These are phyloP conservation scores for Chrysanthemum seticuspe DNA, from an alignment of 129 eudicot species.

Conservation along the genomic window DNA sequence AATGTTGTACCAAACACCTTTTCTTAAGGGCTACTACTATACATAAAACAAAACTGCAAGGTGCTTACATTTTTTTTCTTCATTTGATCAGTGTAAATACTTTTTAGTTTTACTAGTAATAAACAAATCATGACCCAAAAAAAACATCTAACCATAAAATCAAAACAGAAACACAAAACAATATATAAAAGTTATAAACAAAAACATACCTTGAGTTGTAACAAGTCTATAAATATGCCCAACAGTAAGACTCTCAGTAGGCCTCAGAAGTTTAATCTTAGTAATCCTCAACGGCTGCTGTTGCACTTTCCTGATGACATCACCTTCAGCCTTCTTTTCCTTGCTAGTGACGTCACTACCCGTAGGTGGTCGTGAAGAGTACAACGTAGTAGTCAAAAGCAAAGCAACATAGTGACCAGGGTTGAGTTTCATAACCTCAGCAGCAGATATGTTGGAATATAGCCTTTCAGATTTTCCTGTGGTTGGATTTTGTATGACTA, in stretches of 20 bases:
- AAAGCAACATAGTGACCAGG: conserved; percentile 95
- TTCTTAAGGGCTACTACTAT: no score
- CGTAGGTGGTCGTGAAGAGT: conserved; percentile 34
- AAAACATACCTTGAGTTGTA: conserved; percentile 76
- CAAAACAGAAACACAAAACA: no score
- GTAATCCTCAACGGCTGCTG: conserved; percentile 60
- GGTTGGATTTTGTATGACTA: conserved; percentile 74
- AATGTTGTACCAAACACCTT: no score
- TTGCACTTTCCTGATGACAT: background rate
- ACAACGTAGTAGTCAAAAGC: conserved; percentile 81
- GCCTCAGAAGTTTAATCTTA: conserved; percentile 76
- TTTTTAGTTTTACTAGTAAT: no score
- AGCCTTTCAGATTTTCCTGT: conserved; percentile 56
- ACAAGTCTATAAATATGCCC: conserved; percentile 94
- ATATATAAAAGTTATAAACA: no score
- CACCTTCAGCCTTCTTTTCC: background rate
- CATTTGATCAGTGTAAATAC: no score
- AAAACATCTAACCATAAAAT: background rate
- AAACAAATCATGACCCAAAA: no score
- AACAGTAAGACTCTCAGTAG: conserved; percentile 63
- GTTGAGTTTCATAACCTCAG: conserved; percentile 74
- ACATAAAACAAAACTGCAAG: no score
- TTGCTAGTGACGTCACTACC: conserved; percentile 1
- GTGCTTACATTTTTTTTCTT: no score
- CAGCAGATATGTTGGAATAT: conserved; percentile 58